Base-by-base conservation (phyloP, 495 filamentous ascomycete species). In the Hyphodiscus hymeniophilus region DNA sequence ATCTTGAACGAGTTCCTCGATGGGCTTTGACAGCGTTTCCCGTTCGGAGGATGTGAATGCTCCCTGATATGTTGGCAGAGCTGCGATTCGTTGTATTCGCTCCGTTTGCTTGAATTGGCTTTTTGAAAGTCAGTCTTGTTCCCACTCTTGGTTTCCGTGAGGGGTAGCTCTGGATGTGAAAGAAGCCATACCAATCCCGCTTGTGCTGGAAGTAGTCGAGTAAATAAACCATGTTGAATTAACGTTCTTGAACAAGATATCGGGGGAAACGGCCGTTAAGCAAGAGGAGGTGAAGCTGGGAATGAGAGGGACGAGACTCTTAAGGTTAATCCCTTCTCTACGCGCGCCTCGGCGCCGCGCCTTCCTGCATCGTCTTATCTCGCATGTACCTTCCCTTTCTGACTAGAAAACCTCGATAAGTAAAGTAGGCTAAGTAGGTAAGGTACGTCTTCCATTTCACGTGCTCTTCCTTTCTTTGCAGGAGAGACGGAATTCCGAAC, bases 51-150 rank as follows among this genome's bases (percentile, higher is more conserved):
- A 24, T 1, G 78, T 77, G 47, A 94, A 72, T 10, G 80, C 67
- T 15, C 63, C 66, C 38, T 77, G 82, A 68, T 96, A 96, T 4
- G 60, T 58, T 5, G 69, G 50, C 6, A 98, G 77, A 7, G 74
- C 69, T 28, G 74, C 67, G 54, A 96, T 85, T 28, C 84, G 76
- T 18, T 71, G 61, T 6, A 72, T 68, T 15, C 92, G 86, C 55
- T 92, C 79, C 31, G 72, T 56, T 60, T 91, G 85, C 69, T 98
- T 98, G 55, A 75, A 72, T 59, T 77, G 73, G 68, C 92, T 97
- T 54, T 26, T 21, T 16, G n/a, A 5, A 17, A 56, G 57, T 41
- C 22, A 43, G 39, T 16, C 22, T 42, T 17, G 21, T 7, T 42
- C 18, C 12, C 11, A 24, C 12, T 32, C 23, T 22, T 23, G 41